These are phyloP conservation scores for Volvox reticuliferus DNA, from an alignment of 139 green algal genomes.

Conservation along the genomic window DNA sequence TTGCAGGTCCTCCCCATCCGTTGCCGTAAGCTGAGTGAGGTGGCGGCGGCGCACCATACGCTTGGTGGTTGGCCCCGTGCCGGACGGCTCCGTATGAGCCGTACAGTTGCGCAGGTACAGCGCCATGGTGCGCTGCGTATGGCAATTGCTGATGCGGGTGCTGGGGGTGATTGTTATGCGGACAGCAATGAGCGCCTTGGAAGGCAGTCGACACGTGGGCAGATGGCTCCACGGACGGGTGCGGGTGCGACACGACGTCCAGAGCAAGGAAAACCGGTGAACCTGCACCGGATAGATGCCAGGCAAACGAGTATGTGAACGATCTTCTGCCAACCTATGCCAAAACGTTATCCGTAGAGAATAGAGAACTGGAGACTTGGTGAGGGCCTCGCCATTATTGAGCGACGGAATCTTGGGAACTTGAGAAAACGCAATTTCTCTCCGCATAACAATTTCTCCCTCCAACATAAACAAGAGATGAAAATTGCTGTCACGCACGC, in stretches of 20 bases:
- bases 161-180: neutral
- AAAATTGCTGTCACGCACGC: too few species aligned
- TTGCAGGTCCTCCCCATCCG: neutral
- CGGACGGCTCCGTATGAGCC: neutral
- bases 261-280: slow-evolving; percentile 15
- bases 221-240: neutral
- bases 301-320: too few species aligned
- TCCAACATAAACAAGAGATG: too few species aligned
- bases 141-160: neutral
- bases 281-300: neutral
- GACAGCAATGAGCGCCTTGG: neutral
- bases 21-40: neutral
- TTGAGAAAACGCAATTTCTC: too few species aligned
- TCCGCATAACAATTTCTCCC: too few species aligned
- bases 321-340: too few species aligned
- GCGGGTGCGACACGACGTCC: slow-evolving; percentile 8
- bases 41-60: neutral
- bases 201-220: neutral
- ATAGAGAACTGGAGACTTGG: too few species aligned
- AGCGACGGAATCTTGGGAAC: too few species aligned
- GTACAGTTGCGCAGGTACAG: neutral
- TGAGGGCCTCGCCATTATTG: too few species aligned
- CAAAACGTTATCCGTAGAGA: too few species aligned
- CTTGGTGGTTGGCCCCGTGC: neutral
- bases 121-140: neutral